Conservation (phyloP, 2,329 filamentous ascomycete species). For the Botrytis elliptica region DNA sequence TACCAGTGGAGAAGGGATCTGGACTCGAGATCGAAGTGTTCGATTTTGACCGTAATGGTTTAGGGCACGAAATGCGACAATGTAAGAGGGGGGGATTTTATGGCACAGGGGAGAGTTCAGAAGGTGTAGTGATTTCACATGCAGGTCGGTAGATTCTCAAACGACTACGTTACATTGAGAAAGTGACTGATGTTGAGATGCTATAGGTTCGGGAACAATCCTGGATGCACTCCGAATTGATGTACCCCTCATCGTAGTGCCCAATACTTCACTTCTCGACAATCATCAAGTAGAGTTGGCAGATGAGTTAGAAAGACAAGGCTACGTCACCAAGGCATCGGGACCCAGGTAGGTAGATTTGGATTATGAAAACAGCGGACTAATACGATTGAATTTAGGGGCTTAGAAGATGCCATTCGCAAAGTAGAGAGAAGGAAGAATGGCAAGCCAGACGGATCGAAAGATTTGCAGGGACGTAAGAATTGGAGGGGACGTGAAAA, state of each 20-base stretch:
- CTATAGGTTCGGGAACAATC: conserved; percentile 80
- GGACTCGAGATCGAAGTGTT: conserved; percentile 60
- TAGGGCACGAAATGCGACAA: conserved; percentile 47
- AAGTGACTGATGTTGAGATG: conserved; percentile 6
- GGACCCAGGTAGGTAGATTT: conserved; percentile 29
- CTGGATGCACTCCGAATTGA: conserved; percentile 75
- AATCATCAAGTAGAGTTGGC: conserved; percentile 93
- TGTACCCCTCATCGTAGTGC: conserved; percentile 81
- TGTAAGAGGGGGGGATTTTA: conserved; percentile 45
- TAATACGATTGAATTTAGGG: conserved; percentile 22
- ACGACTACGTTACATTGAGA: conserved; percentile 1
- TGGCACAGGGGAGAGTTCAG: conserved; percentile 46
- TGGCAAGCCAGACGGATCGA: background rate
- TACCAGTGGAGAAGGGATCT: conserved; percentile 23
- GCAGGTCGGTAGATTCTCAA: conserved; percentile 61
- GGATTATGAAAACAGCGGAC: background rate
- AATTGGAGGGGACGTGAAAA: conserved; percentile 27
- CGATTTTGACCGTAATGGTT: conserved; percentile 60
- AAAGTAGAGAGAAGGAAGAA: conserved; percentile 25
- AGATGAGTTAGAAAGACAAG: conserved; percentile 67
- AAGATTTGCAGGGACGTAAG: conserved; percentile 18
- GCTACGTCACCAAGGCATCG: conserved; percentile 61
- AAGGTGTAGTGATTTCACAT: conserved; percentile 83
- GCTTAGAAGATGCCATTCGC: conserved; percentile 29
- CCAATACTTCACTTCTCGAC: conserved; percentile 77